phyloP scores from a whole-genome alignment of 2,329 filamentous ascomycete genomes.

The Blastomyces parvus region DNA sequence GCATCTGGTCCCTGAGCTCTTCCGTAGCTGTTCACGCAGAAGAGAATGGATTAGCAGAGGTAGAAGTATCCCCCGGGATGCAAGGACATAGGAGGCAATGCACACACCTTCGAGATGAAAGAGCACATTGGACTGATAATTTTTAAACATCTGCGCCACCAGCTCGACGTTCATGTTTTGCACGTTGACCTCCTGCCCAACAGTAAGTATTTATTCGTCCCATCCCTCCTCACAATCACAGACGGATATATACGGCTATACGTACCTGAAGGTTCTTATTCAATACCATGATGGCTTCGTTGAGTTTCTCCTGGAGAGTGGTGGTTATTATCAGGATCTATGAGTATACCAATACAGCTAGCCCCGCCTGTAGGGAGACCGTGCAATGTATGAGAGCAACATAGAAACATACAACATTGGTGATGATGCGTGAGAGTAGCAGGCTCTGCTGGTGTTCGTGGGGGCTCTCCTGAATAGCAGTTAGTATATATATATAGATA shows the following conservation, averaged over 20 bases:
- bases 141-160: conserved; percentile 99
- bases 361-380: neutral
- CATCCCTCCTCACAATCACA: neutral
- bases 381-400: neutral
- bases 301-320: conserved; percentile 73
- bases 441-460: conserved; percentile 96
- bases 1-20: conserved; percentile 68
- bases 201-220: neutral
- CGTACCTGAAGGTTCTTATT: conserved; percentile 81
- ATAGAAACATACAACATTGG: conserved; percentile 71
- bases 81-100: neutral
- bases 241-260: neutral
- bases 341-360: neutral
- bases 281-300: conserved; percentile 83
- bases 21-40: conserved; percentile 56
- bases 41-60: conserved; percentile 6
- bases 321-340: neutral
- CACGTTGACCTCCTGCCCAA: conserved; percentile 78
- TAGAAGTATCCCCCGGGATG: too few species aligned
- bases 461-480: conserved; percentile 62
- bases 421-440: conserved; percentile 88
- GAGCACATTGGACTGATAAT: conserved; percentile 94
- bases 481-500: neutral
- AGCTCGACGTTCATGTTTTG: conserved; percentile 99
- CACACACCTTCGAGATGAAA: conserved; percentile 86